Base-by-base conservation (phyloP, 345 rosid species). In the Zanthoxylum bungeanum region DNA sequence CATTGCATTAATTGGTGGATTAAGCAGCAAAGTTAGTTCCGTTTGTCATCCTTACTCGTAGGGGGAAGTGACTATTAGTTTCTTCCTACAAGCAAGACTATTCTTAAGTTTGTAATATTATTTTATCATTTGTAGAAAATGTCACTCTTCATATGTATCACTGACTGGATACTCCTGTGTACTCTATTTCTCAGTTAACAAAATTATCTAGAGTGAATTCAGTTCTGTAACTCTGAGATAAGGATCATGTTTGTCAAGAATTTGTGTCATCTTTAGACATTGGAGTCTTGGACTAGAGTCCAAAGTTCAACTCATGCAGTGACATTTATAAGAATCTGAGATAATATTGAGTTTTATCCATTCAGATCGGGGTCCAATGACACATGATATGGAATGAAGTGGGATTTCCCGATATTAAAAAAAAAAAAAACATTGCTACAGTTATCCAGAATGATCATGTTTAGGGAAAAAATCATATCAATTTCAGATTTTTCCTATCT, bases 71-170 rank as follows among this genome's bases (percentile, higher is more conserved):
- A 40, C 57, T 12, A 44, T 65, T 70, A 58, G 66, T 30, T 25
- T 61, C 58, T 16, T 33, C 52, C 42, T 37, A 57, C 24, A 40
- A 46, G 66, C 28, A 42, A 47, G 36, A 66, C 60, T 70, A 11
- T 57, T 28, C 50, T 42, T 61, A 33, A 68, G 36, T 66, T 51
- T 75, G 71, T 73, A 73, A n/a, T n/a, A n/a, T 65, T 76, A 57
- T 73, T 53, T 22, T 58, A 67, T 68, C 51, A 69, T 78, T 55
- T 70, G 80, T 71, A 64, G 75, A 74, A 66, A 78, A 70, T 58
- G 64, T 69, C 28, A 63, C n/a, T 78, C 66, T 39, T 66, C 50
- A 42, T n/a, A 14, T 69, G 69, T 58, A 68, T 71, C 51, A 57
- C 57, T 17, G 73, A 64, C 61, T 44, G 68, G 36, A 58, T 65